Evolutionary conservation across 345 rosid species (phyloP).

Genomic region (Syzygium aqueum): DNA sequence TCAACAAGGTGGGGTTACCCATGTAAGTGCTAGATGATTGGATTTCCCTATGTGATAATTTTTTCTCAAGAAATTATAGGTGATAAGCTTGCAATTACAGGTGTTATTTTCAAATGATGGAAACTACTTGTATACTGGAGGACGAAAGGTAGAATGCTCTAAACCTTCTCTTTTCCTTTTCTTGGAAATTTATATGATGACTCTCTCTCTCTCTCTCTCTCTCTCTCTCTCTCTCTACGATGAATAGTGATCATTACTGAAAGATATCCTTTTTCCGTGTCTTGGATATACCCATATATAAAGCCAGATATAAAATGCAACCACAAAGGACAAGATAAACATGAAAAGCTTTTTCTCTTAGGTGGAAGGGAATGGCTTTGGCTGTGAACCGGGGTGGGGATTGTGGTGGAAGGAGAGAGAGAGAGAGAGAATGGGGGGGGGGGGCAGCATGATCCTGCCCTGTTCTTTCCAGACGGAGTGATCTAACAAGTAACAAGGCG

Average conservation of each 20-base stretch:
- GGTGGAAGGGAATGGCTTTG: neutral
- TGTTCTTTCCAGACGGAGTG: neutral
- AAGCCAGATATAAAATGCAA: neutral
- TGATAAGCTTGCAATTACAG: constrained; percentile 30
- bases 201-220: neutral
- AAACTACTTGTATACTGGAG: constrained; percentile 86
- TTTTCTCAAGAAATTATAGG: constrained; percentile 1
- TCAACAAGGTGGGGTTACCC: constrained; percentile 94
- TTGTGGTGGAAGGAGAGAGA: neutral
- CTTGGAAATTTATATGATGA: neutral
- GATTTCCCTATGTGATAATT: neutral
- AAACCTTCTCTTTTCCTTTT: neutral
- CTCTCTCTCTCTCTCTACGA: neutral
- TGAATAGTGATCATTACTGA: neutral
- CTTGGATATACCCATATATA: neutral
- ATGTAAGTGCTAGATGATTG: constrained; percentile 42
- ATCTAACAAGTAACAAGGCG: neutral
- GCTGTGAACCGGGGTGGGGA: neutral
- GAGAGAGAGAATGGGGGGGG: neutral
- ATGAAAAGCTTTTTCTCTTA: neutral
- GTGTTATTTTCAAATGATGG: constrained; percentile 94
- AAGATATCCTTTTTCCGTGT: neutral
- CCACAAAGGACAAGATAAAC: neutral
- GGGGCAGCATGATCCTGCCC: neutral
- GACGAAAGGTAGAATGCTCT: constrained; percentile 61